phyloP scores from a whole-genome alignment of 1,284 basidiomycete species.

The Irpex sp. region DNA sequence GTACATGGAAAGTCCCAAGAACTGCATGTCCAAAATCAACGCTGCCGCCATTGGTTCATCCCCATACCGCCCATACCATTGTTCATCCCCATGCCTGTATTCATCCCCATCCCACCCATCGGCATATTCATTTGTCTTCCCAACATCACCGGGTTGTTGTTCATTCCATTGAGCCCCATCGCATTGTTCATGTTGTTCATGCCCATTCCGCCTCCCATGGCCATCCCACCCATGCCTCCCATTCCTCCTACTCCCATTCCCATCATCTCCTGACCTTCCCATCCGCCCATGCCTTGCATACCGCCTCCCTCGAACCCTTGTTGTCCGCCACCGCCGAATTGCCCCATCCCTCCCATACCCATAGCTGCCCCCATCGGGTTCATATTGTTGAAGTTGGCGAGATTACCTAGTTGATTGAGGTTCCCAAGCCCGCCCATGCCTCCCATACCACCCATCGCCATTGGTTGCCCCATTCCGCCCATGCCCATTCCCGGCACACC shows the following conservation, averaged over 20 bases:
- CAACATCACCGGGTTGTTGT: slow-evolving; percentile 22
- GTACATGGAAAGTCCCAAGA: neutral
- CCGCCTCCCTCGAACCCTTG: slow-evolving; percentile 11
- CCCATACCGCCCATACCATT: slow-evolving; percentile 14
- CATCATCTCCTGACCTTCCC: slow-evolving; percentile 15
- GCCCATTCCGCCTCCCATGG: slow-evolving; percentile 14
- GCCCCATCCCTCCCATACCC: slow-evolving; percentile 11
- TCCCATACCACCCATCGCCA: slow-evolving; percentile 21
- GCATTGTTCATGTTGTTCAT: slow-evolving; percentile 8
- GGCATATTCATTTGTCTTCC: slow-evolving; percentile 8
- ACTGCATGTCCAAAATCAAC: neutral
- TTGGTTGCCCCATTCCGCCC: slow-evolving; percentile 12
- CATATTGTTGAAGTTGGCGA: slow-evolving; percentile 19
- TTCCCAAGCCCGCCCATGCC: slow-evolving; percentile 3
- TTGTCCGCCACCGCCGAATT: slow-evolving; percentile 4
- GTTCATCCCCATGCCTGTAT: slow-evolving; percentile 25
- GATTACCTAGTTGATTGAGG: slow-evolving; percentile 12
- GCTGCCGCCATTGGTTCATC: neutral
- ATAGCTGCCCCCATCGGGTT: slow-evolving; percentile 19
- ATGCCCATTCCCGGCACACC: slow-evolving; percentile 27
- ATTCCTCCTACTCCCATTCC: slow-evolving; percentile 10
- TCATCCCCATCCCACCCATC: slow-evolving; percentile 2
- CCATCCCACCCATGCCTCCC: slow-evolving; percentile 14
- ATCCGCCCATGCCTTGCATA: slow-evolving; percentile 19
- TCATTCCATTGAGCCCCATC: slow-evolving; percentile 12